Conservation (phyloP, 305 asterid genomes). For the Ajuga reptans region DNA sequence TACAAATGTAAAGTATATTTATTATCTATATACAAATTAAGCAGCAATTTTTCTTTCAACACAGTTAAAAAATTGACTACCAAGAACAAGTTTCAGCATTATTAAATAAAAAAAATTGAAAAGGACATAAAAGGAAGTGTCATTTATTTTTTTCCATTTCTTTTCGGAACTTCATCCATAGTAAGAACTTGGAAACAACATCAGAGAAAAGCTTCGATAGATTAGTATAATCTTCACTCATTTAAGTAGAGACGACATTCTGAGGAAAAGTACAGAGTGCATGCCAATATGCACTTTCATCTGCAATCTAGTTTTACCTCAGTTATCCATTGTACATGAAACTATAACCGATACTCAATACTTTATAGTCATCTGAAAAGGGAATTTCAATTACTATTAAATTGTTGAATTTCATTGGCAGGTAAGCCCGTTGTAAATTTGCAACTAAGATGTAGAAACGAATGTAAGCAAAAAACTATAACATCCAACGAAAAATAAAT, state of each 20-base stretch:
- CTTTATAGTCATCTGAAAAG: background rate
- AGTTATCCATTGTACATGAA: background rate
- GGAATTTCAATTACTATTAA: background rate
- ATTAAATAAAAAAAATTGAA: background rate
- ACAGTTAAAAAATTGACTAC: background rate
- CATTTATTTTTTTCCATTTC: background rate
- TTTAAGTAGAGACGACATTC: background rate
- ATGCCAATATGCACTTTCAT: conserved; percentile 55
- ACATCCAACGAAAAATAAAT: background rate
- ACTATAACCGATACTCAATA: background rate
- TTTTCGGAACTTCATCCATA: background rate
- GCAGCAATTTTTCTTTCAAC: background rate
- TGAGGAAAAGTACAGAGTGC: conserved; percentile 2
- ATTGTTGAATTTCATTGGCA: background rate
- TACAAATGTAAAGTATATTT: background rate
- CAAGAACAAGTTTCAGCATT: conserved; percentile 16
- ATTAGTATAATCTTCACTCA: background rate
- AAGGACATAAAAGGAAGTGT: background rate
- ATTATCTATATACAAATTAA: background rate
- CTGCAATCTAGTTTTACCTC: background rate
- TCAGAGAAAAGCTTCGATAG: background rate
- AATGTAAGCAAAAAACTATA: background rate
- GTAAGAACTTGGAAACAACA: background rate
- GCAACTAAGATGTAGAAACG: background rate
- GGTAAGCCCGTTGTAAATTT: background rate